Percentiles rank a stretch among this genome's conserved stretches.
These are phyloP conservation scores for Chalciporus chontae DNA, from an alignment of 768 basidiomycete species.

Conservation along the genomic window DNA sequence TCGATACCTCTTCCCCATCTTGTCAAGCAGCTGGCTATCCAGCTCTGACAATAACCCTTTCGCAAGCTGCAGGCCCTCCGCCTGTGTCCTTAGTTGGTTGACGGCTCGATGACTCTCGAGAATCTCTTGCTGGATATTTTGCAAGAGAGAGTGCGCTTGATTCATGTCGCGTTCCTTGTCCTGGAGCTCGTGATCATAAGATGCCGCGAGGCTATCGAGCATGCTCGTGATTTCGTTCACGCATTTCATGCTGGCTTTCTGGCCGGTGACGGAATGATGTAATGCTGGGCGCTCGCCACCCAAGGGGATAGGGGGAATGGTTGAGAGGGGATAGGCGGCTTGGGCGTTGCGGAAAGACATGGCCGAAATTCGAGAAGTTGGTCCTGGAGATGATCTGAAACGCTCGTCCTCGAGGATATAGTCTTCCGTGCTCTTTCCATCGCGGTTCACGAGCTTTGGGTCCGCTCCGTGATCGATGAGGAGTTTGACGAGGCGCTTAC, in stretches of 20 bases:
- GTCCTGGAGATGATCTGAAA: conserved; percentile 87
- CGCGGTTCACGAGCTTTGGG: conserved; percentile 90
- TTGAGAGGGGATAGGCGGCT: conserved; percentile 39
- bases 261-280: conserved; percentile 81
- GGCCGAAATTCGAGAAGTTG: conserved; percentile 58
- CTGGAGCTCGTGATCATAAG: conserved; percentile 88
- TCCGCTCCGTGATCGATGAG: conserved; percentile 96
- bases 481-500: conserved; percentile 92
- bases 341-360: conserved; percentile 78
- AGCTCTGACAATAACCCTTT: conserved; percentile 57
- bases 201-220: conserved; percentile 82
- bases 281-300: conserved; percentile 68
- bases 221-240: conserved; percentile 82
- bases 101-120: conserved; percentile 79
- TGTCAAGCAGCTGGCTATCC: conserved; percentile 61
- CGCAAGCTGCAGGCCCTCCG: conserved; percentile 61
- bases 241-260: conserved; percentile 81
- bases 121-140: conserved; percentile 87
- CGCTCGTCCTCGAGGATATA: conserved; percentile 98
- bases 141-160: conserved; percentile 83
- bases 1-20: conserved; percentile 80
- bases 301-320: conserved; percentile 39
- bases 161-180: conserved; percentile 89
- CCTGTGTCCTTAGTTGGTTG: conserved; percentile 61
- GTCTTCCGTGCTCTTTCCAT: conserved; percentile 96